Percentiles rank a stretch among this genome's conserved stretches.
phyloP scores from a whole-genome alignment of 208 protist species.

The Wallacemonas sp. region DNA sequence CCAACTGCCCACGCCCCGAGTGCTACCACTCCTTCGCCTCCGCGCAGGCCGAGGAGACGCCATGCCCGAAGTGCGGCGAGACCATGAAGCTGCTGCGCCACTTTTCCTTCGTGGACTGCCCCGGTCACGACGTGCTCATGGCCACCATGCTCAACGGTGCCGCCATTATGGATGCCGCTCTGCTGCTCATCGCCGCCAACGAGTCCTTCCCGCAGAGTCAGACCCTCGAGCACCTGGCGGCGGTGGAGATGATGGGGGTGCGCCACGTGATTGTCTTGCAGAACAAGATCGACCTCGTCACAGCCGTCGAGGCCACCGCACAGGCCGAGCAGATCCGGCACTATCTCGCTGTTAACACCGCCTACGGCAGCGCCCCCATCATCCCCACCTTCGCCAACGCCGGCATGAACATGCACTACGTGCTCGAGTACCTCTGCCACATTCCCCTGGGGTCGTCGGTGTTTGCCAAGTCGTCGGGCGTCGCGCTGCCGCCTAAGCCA shows the following conservation, averaged over 20 bases:
- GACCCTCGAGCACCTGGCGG: constrained; percentile 96
- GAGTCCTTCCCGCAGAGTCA: constrained; percentile 98
- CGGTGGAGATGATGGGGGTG: constrained; percentile 99
- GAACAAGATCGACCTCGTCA: constrained; percentile 99
- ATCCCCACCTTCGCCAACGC: constrained; percentile 99
- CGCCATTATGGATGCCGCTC: constrained; percentile 99
- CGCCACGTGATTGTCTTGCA: constrained; percentile 99
- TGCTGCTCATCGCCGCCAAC: constrained; percentile 99
- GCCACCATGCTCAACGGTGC: constrained; percentile 99
- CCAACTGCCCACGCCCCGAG: constrained; percentile 84
- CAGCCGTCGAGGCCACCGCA: constrained; percentile 91
- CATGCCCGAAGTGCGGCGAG: constrained; percentile 64
- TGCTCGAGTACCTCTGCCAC: constrained; percentile 98
- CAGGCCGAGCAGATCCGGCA: constrained; percentile 96
- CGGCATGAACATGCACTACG: constrained; percentile 98
- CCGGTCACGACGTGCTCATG: constrained; percentile 99
- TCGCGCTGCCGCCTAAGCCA: background rate
- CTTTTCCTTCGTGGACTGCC: constrained; percentile 99
- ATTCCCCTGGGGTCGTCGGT: constrained; percentile 98
- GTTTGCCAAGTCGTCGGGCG: constrained; percentile 92
- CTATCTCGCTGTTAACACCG: constrained; percentile 90
- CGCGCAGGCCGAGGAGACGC: constrained; percentile 87
- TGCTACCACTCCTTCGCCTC: constrained; percentile 93
- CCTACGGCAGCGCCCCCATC: constrained; percentile 96
- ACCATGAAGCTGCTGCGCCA: constrained; percentile 87